phyloP scores from a whole-genome alignment of 352 stramenopile genomes.

The Globisporangium nunn region DNA sequence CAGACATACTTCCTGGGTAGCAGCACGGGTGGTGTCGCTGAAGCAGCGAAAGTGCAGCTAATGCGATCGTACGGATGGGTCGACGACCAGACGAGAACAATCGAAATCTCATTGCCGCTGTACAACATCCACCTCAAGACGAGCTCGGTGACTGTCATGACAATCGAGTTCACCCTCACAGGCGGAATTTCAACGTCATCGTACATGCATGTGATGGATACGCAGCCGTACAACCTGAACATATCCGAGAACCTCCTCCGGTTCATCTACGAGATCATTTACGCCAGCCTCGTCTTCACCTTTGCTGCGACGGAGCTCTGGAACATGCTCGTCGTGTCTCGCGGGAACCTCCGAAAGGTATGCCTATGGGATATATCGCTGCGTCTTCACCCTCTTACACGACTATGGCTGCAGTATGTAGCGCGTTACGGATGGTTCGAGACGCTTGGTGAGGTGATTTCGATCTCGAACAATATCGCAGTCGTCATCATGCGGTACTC shows the following conservation, averaged over 20 bases:
- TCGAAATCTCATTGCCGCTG: conserved; percentile 42
- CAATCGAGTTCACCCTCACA: conserved; percentile 45
- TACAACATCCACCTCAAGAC: conserved; percentile 61
- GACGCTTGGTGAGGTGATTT: conserved; percentile 47
- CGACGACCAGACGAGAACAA: conserved; percentile 41
- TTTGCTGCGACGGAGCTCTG: conserved; percentile 34
- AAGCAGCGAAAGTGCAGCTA: conserved; percentile 14
- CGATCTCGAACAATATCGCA: conserved; percentile 40
- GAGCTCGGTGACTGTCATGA: conserved; percentile 33
- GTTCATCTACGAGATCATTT: conserved; percentile 35
- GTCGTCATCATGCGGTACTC: conserved; percentile 44
- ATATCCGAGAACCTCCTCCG: conserved; percentile 36
- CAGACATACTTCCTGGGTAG: conserved; percentile 57
- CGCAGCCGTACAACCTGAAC: conserved; percentile 61
- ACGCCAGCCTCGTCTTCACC: conserved; percentile 37
- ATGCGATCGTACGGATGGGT: conserved; percentile 55
- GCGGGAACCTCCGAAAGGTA: conserved; percentile 25
- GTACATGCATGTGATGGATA: conserved; percentile 41
- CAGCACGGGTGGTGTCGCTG: conserved; percentile 22
- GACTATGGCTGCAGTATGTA: conserved; percentile 27
- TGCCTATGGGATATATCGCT: background rate
- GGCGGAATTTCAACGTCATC: conserved; percentile 36
- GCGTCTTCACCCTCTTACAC: background rate
- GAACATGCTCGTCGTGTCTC: conserved; percentile 45
- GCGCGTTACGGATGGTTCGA: conserved; percentile 49